Percentiles rank a stretch among this genome's conserved stretches.
Conservation (phyloP, 768 basidiomycete species). For the Crassisporium funariophilum region DNA sequence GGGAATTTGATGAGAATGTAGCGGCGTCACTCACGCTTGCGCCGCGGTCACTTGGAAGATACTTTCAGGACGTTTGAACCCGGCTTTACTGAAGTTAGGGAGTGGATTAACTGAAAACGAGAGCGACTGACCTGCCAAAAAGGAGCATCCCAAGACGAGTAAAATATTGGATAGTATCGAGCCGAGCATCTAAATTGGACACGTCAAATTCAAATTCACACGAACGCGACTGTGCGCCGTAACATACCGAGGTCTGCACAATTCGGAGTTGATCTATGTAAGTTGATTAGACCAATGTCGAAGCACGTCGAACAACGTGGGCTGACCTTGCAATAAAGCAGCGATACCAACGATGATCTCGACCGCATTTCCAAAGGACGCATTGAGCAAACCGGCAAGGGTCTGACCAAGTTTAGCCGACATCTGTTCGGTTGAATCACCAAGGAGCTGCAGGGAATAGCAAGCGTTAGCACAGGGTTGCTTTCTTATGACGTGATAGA, state of each 20-base stretch:
- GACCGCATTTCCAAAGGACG: conserved; percentile 81
- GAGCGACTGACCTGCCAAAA: conserved; percentile 66
- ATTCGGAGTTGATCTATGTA: conserved; percentile 74
- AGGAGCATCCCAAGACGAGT: conserved; percentile 88
- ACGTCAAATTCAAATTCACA: not conserved
- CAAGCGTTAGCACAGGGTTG: not conserved
- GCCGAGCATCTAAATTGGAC: conserved; percentile 68
- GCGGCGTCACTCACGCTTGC: conserved; percentile 64
- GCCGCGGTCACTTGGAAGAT: conserved; percentile 83
- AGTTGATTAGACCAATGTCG: conserved; percentile 2
- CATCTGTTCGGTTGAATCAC: conserved; percentile 82
- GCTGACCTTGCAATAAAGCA: conserved; percentile 73
- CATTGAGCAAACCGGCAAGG: conserved; percentile 84
- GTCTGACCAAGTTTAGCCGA: conserved; percentile 80
- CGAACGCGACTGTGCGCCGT: not conserved
- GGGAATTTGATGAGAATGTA: not conserved
- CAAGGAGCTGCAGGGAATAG: conserved; percentile 55
- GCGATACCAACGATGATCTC: conserved; percentile 91
- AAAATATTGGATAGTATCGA: conserved; percentile 90
- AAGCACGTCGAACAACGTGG: not conserved
- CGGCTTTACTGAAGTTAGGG: conserved; percentile 44
- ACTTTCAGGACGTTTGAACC: conserved; percentile 64
- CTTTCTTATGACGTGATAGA: conserved; percentile 3
- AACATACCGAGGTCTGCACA: conserved; percentile 86
- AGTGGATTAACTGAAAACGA: conserved; percentile 2